These are phyloP conservation scores for Durio zibethinus DNA, from an alignment of 345 rosid species.

Conservation along the genomic window DNA sequence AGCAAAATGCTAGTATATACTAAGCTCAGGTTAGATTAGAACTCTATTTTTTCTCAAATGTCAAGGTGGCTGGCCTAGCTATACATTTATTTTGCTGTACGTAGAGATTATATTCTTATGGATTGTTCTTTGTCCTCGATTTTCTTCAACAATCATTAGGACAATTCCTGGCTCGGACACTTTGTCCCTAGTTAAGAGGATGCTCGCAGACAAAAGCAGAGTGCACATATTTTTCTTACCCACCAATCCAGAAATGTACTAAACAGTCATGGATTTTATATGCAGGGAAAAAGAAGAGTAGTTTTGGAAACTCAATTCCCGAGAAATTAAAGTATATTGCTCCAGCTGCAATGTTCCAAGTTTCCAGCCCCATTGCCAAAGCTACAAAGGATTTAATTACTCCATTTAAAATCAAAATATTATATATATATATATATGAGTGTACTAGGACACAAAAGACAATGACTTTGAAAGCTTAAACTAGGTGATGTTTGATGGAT, in stretches of 20 bases:
- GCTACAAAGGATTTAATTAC: background rate
- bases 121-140: conserved; percentile 11
- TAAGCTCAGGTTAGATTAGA: background rate
- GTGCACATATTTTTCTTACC: background rate
- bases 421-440: too few species aligned
- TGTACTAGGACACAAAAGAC: too few species aligned
- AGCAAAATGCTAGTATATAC: background rate
- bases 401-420: background rate
- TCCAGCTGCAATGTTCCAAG: conserved; percentile 1
- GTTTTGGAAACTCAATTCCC: conserved; percentile 13
- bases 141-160: conserved; percentile 37
- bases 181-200: conserved; percentile 25
- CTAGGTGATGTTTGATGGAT: background rate
- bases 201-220: background rate
- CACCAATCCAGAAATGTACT: background rate
- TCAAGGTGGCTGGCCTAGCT: background rate
- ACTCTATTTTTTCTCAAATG: background rate
- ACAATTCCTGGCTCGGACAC: conserved; percentile 27
- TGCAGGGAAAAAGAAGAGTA: background rate
- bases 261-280: background rate
- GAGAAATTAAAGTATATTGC: background rate
- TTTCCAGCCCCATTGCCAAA: background rate
- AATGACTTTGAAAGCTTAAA: conserved; percentile 9
- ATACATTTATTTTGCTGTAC: background rate
- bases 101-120: conserved; percentile 5